Evolutionary conservation across 371 early-diverging fungal species (phyloP), one percentile per base, ranked within the genome.

Genomic region (Batkoa obscura): DNA sequence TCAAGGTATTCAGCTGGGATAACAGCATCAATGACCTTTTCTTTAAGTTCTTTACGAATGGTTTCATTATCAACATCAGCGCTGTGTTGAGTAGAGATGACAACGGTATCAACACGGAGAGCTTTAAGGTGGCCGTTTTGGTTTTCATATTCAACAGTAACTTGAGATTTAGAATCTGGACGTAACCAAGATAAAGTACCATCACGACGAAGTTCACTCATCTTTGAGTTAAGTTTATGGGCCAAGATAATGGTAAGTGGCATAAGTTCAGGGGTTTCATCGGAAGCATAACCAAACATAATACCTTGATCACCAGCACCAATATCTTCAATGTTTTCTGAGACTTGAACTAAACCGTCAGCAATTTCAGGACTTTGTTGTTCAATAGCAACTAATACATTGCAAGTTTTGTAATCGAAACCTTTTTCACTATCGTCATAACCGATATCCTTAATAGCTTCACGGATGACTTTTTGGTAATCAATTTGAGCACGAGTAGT

Each of bases 151-250:
- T 98, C 97, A 61, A 97, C 87, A 62, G 99, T 99, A 66, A 99
- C 99, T 72, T 99, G 99, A 66, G 99, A 88, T 86, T 99, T 99
- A 71, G 94, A 88, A 83, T 99, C 99, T 60, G 98, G 94, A 60
- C 94, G 88, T 66, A 99, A 74, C 90, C 90, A 99, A 60, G 74
- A 62, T 63, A 90, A 79, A 60, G 78, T 76, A 60, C 90, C 93
- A 65, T 84, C 83, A 66, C 90, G 86, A 64, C 98, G 94, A 67
- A 88, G 83, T 57, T 94, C 91, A 60, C 88, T 75, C 83, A 99
- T 81, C 70, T 86, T 88, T 68, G 74, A 67, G 81, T 93, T 96
- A 59, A 99, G 83, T 80, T 94, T 88, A 86, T 99, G 98, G 63
- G 98, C 82, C 58, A 98, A 80, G 55, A 81, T 73, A 65, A 94